A percentile compares a stretch with the other conserved stretches of the same genome.
These are phyloP conservation scores for Globisporangium apiculatum DNA, from an alignment of 352 stramenopile species.

Conservation along the genomic window DNA sequence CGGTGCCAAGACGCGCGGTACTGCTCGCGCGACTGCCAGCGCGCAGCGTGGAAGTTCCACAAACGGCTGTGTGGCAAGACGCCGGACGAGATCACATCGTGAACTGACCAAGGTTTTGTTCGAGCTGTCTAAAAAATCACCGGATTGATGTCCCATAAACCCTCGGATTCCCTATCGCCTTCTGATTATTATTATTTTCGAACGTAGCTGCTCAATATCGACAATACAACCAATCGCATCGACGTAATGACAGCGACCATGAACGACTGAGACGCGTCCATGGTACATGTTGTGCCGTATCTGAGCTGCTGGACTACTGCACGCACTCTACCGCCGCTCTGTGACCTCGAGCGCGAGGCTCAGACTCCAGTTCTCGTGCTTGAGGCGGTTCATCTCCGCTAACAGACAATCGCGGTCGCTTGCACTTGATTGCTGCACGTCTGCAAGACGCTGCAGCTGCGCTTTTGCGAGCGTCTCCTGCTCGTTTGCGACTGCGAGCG, in stretches of 20 bases:
- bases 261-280: slow-evolving; percentile 1
- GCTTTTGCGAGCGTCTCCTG: slow-evolving; percentile 69
- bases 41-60: slow-evolving; percentile 67
- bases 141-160: too few relatives aligned
- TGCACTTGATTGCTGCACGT: slow-evolving; percentile 26
- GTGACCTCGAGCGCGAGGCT: slow-evolving; percentile 58
- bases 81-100: slow-evolving; percentile 30
- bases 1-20: slow-evolving; percentile 65
- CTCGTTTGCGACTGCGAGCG: slow-evolving; percentile 62
- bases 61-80: slow-evolving; percentile 68
- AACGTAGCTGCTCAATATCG: too few relatives aligned
- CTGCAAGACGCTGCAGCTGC: slow-evolving; percentile 24
- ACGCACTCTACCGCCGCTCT: slow-evolving; percentile 14
- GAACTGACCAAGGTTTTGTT: neutral
- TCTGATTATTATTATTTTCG: too few relatives aligned
- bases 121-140: too few relatives aligned
- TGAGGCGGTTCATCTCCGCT: slow-evolving; percentile 42
- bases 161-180: too few relatives aligned
- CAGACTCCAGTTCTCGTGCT: slow-evolving; percentile 66
- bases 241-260: neutral
- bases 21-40: slow-evolving; percentile 81
- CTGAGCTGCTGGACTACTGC: neutral
- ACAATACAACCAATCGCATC: too few relatives aligned
- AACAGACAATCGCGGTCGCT: slow-evolving; percentile 40
- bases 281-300: neutral